Conservation (phyloP, 2,329 filamentous ascomycete genomes). For the Cladosporium oxysporum region DNA sequence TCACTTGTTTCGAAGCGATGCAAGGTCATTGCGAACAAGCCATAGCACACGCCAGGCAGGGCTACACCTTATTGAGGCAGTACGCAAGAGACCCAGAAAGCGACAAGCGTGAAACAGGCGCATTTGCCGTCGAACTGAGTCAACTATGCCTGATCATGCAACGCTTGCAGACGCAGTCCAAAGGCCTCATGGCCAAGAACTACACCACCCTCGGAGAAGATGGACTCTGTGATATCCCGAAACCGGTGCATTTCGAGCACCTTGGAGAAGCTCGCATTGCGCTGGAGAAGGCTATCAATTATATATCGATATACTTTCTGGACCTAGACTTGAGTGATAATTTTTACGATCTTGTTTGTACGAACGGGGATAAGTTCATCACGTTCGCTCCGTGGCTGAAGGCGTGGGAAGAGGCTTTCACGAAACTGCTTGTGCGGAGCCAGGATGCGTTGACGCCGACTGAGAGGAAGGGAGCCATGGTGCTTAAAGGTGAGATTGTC, state of each 20-base stretch:
- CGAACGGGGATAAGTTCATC: slow-evolving; percentile 28
- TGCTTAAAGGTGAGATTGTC: slow-evolving; percentile 23
- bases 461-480: slow-evolving; percentile 28
- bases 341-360: slow-evolving; percentile 28
- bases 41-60: slow-evolving; percentile 29
- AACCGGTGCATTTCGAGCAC: slow-evolving; percentile 22
- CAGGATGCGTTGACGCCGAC: slow-evolving; percentile 13
- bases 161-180: slow-evolving; percentile 27
- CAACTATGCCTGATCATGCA: slow-evolving; percentile 28
- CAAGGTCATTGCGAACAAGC: slow-evolving; percentile 32
- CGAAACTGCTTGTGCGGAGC: slow-evolving; percentile 11
- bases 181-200: slow-evolving; percentile 22
- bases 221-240: neutral
- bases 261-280: slow-evolving; percentile 25
- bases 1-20: slow-evolving; percentile 31
- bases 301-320: slow-evolving; percentile 27
- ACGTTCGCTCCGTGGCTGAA: slow-evolving; percentile 26
- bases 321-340: slow-evolving; percentile 30
- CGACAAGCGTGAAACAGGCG: slow-evolving; percentile 23
- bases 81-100: slow-evolving; percentile 25
- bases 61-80: slow-evolving; percentile 28
- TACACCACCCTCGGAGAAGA: neutral
- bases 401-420: slow-evolving; percentile 28
- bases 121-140: slow-evolving; percentile 29
- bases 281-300: slow-evolving; percentile 26